Conservation (phyloP, 2,329 filamentous ascomycete species). For the Sporothrix euskadiensis region DNA sequence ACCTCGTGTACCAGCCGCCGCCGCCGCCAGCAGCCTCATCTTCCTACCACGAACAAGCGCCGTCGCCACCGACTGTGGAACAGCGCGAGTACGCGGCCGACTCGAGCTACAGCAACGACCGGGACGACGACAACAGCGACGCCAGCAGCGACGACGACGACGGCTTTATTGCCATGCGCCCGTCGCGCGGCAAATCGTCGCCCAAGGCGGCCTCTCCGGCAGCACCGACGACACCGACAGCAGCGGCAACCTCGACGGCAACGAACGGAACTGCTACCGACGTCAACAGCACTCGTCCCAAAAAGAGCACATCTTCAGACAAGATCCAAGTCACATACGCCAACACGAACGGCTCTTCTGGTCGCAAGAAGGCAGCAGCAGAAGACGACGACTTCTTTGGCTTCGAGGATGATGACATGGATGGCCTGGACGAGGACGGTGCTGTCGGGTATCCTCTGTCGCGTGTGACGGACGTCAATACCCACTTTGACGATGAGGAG, state of each 20-base stretch:
- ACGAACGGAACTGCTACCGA: neutral
- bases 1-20: neutral
- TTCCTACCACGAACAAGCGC: neutral
- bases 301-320: neutral
- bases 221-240: neutral
- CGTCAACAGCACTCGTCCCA: slow-evolving; percentile 8
- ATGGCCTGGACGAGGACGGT: slow-evolving; percentile 36
- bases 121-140: slow-evolving; percentile 8
- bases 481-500: slow-evolving; percentile 25
- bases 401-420: slow-evolving; percentile 33
- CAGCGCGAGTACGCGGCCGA: slow-evolving; percentile 15
- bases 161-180: slow-evolving; percentile 32
- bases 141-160: slow-evolving; percentile 29
- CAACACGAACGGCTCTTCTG: neutral
- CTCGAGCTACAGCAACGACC: neutral
- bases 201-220: neutral
- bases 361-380: neutral
- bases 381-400: slow-evolving; percentile 33
- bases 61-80: slow-evolving; percentile 3
- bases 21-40: neutral
- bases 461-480: slow-evolving; percentile 22
- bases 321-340: neutral
- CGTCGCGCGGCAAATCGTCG: slow-evolving; percentile 22
- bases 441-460: slow-evolving; percentile 30
- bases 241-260: neutral